Evolutionary conservation across 768 basidiomycete species (phyloP), one percentile per base, ranked within the genome.

Genomic region (Cystobasidium ongulense): DNA sequence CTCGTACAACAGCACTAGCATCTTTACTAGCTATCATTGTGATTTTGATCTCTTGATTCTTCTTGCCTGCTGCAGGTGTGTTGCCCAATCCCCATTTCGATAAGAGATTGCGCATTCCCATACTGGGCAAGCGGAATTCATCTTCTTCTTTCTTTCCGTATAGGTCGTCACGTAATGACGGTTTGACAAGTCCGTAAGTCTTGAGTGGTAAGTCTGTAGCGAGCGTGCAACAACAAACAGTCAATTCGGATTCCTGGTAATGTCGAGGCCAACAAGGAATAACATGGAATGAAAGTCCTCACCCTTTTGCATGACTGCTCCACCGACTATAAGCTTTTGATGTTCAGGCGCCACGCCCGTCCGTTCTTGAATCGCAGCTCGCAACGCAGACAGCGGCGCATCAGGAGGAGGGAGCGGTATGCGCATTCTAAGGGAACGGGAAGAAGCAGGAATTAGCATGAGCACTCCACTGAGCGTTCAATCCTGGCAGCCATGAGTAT

Each of bases 311-410:
- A 73, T 41, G 1, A 73, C 35, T 2, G 72, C 72, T 10, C 72
- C 72, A 4, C 27, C 39, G 11, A 73, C 29, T 39, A 73, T 65
- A 29, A 73, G 72, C 50, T 73, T 73, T 31, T 73, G 72, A 59
- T 73, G 72, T 23, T 73, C 4, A 25, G 72, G 72, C n/a, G 63
- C 64, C 25, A 73, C 72, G 36, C 72, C 72, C 18, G 72, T 73
- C 36, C 50, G 39, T 43, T 73, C 62, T 33, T 33, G 25, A 39
- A 73, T 73, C n/a, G 63, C 62, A 7, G 36, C 29, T 13, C 72
- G 72, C 25, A 73, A 35, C 4, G 35, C 29, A 46, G 72, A 73
- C 10, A 73, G 41, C 13, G 72, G 72, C 1, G 72, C 46, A 52
- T 63, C 36, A 11, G 72, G 72, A 7, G 66, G 72, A 3, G 72